Evolutionary conservation across 257 asterid species (phyloP).

Genomic region (Rauvolfia tetraphylla): DNA sequence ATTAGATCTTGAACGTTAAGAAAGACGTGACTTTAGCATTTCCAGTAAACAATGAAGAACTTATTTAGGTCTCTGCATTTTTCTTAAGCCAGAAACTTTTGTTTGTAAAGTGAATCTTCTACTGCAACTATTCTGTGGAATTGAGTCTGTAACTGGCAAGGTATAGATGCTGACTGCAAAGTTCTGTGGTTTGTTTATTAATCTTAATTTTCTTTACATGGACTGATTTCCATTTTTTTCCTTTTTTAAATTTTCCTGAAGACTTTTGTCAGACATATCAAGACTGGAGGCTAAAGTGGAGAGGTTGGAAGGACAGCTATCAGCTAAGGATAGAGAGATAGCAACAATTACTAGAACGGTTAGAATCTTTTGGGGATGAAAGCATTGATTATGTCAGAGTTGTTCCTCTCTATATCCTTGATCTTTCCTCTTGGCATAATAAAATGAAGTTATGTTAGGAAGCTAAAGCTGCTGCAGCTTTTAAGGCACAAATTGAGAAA

Average conservation of each 20-base stretch:
- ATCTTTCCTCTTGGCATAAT: slow-evolving; percentile 2
- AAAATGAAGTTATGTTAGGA: slow-evolving; percentile 44
- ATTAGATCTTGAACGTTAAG: neutral
- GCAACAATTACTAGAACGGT: slow-evolving; percentile 94
- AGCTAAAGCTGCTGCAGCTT: slow-evolving; percentile 63
- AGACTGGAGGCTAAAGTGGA: slow-evolving; percentile 93
- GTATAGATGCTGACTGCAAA: neutral
- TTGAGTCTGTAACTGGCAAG: neutral
- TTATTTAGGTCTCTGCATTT: neutral
- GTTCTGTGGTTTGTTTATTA: neutral
- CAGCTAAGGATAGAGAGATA: slow-evolving; percentile 87
- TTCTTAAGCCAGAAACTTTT: neutral
- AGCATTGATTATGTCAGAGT: neutral
- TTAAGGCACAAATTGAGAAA: slow-evolving; percentile 44
- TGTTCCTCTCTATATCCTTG: neutral
- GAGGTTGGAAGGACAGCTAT: slow-evolving; percentile 77
- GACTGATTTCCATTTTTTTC: neutral
- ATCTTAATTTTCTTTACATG: slow-evolving; percentile 1
- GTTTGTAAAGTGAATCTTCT: neutral
- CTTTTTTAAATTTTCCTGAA: slow-evolving; percentile 16
- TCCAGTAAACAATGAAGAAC: neutral
- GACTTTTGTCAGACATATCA: slow-evolving; percentile 92
- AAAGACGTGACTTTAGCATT: neutral
- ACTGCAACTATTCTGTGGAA: neutral
- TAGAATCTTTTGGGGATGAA: slow-evolving; percentile 9